These are phyloP conservation scores for Sanghuangporus weigelae DNA, from an alignment of 1,284 basidiomycete genomes.

Conservation along the genomic window DNA sequence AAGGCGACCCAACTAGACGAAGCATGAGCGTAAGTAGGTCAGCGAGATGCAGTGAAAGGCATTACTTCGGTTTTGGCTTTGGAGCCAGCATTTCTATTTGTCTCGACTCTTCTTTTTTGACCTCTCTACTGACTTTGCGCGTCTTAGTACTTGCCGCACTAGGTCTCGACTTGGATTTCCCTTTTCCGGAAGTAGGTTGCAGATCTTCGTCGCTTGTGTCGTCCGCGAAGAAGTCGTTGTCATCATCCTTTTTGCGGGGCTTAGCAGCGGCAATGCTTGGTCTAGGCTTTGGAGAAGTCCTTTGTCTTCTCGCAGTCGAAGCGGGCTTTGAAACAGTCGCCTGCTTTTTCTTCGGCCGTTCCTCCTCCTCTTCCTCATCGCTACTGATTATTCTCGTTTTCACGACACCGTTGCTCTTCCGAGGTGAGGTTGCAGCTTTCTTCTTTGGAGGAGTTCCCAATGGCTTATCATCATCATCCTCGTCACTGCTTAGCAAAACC, in stretches of 20 bases:
- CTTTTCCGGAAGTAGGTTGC: background rate
- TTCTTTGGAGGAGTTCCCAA: slow-evolving; percentile 23
- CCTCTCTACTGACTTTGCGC: slow-evolving; percentile 20
- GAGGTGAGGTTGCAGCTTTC: slow-evolving; percentile 19
- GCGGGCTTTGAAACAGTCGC: background rate
- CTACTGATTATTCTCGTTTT: slow-evolving; percentile 23
- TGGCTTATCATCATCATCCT: slow-evolving; percentile 24
- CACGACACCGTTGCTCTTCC: slow-evolving; percentile 22
- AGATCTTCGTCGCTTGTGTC: background rate
- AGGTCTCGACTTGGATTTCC: slow-evolving; percentile 28
- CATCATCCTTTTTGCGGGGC: background rate
- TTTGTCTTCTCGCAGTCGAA: background rate
- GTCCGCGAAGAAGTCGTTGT: background rate
- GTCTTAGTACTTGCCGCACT: slow-evolving; percentile 19
- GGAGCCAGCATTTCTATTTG: slow-evolving; percentile 19
- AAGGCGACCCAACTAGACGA: slow-evolving; percentile 55
- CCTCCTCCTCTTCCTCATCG: slow-evolving; percentile 27
- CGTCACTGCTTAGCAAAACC: slow-evolving; percentile 17
- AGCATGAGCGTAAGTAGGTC: background rate
- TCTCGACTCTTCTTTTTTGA: slow-evolving; percentile 25
- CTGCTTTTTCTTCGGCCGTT: slow-evolving; percentile 20
- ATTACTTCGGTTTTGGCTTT: slow-evolving; percentile 24
- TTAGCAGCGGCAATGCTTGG: background rate
- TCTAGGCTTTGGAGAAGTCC: slow-evolving; percentile 1
- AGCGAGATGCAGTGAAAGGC: slow-evolving; percentile 21